These are phyloP conservation scores for Tuber indicum DNA, from an alignment of 495 filamentous ascomycete genomes.

Conservation along the genomic window DNA sequence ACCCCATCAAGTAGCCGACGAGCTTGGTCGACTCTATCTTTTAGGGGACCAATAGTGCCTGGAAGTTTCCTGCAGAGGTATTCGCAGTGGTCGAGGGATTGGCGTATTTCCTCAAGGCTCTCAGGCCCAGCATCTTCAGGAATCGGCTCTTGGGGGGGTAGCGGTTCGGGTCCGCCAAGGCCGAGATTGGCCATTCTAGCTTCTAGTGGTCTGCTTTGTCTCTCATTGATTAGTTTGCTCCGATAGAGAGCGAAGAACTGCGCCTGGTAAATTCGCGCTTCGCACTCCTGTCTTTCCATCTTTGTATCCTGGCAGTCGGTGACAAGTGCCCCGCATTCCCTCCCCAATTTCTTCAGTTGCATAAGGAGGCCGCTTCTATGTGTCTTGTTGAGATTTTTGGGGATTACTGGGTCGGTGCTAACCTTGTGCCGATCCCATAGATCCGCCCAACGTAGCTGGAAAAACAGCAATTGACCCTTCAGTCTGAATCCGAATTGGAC, in stretches of 20 bases:
- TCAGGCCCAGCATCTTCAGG: not conserved
- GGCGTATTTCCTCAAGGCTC: not conserved
- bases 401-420: not conserved
- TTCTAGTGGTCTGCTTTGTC: not conserved
- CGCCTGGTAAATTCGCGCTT: conserved; percentile 42
- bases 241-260: conserved; percentile 41
- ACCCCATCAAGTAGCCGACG: conserved; percentile 43
- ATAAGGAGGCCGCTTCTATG: conserved; percentile 1
- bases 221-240: conserved; percentile 12
- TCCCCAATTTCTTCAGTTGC: not conserved
- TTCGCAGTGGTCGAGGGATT: conserved; percentile 17
- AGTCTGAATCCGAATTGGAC: conserved; percentile 44
- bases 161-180: not conserved
- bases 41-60: conserved; percentile 20
- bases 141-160: not conserved
- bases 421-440: conserved; percentile 19
- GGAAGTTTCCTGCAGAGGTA: conserved; percentile 13
- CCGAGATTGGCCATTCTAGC: not conserved
- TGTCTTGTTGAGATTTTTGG: not conserved
- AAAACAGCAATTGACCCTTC: conserved; percentile 49
- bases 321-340: conserved; percentile 8
- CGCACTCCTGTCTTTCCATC: conserved; percentile 32
- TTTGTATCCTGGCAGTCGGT: conserved; percentile 8
- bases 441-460: conserved; percentile 12
- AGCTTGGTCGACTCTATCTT: conserved; percentile 40